Percentiles rank a stretch among this genome's conserved stretches.
phyloP scores from a whole-genome alignment of 2,329 filamentous ascomycete species.

The Colletotrichum sojae region DNA sequence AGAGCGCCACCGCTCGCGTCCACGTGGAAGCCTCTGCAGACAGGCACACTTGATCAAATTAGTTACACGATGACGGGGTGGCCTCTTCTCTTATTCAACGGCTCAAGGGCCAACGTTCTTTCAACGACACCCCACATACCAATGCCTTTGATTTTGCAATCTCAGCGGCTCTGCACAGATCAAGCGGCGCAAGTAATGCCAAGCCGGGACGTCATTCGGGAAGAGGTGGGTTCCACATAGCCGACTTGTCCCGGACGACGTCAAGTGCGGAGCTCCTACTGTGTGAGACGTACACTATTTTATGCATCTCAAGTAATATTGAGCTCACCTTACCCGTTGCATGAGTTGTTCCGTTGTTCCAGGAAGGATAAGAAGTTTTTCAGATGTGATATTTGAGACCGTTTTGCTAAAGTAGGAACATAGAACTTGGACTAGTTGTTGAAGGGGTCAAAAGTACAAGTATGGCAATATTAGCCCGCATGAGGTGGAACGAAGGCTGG shows the following conservation, averaged over 20 bases:
- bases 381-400: too few relatives aligned
- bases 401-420: too few relatives aligned
- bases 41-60: background rate
- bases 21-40: background rate
- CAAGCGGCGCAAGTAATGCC: background rate
- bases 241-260: background rate
- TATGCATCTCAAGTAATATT: too few relatives aligned
- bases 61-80: too few relatives aligned
- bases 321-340: too few relatives aligned
- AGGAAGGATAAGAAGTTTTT: too few relatives aligned
- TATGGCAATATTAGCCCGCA: too few relatives aligned
- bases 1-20: too few relatives aligned
- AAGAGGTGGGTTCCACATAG: slow-evolving; percentile 1
- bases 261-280: background rate
- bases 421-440: too few relatives aligned
- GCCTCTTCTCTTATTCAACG: background rate
- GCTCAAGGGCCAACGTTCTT: background rate
- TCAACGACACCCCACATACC: background rate
- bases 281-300: background rate
- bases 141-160: background rate
- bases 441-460: too few relatives aligned
- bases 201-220: background rate
- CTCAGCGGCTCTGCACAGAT: background rate
- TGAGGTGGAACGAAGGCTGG: too few relatives aligned
- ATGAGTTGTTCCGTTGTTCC: too few relatives aligned